A percentile compares a stretch with the other conserved stretches of the same genome.
These are phyloP conservation scores for Hibiscus tridactylites DNA, from an alignment of 345 rosid genomes.

Conservation along the genomic window DNA sequence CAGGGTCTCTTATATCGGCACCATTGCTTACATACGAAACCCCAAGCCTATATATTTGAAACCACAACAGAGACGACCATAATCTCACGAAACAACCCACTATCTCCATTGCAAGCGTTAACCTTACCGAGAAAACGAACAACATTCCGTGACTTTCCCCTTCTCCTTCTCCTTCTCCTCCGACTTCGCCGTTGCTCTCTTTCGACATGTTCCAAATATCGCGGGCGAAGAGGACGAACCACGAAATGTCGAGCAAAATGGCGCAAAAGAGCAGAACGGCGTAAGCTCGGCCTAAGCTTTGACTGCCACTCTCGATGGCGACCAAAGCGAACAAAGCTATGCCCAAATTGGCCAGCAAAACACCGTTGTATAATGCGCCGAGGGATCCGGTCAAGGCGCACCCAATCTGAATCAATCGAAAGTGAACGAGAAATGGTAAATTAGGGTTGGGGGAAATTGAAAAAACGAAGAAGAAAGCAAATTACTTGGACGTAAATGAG, in stretches of 20 bases:
- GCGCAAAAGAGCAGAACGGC: constrained; percentile 72
- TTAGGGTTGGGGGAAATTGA: background rate
- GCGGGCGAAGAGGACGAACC: constrained; percentile 60
- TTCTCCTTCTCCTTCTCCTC: background rate
- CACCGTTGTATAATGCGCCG: constrained; percentile 86
- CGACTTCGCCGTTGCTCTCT: background rate
- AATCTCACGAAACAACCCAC: constrained; percentile 70
- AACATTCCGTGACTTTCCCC: constrained; percentile 20
- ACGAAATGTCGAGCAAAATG: constrained; percentile 50
- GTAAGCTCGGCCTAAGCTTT: constrained; percentile 70
- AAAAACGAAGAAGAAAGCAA: too few species aligned
- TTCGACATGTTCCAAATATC: constrained; percentile 47
- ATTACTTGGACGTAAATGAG: constrained; percentile 75
- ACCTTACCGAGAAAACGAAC: constrained; percentile 67
- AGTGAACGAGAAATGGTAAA: background rate
- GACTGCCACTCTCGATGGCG: constrained; percentile 80
- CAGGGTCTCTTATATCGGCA: constrained; percentile 32
- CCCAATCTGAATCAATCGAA: constrained; percentile 39
- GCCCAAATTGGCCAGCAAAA: constrained; percentile 52
- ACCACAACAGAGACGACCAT: constrained; percentile 72
- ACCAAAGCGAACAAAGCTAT: constrained; percentile 82
- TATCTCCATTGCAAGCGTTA: constrained; percentile 74
- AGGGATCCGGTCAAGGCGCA: constrained; percentile 82
- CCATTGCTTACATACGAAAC: constrained; percentile 32
- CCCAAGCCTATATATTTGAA: constrained; percentile 91